Conservation (phyloP, 23 red algal genomes). For the Gracilaria gracilis region DNA sequence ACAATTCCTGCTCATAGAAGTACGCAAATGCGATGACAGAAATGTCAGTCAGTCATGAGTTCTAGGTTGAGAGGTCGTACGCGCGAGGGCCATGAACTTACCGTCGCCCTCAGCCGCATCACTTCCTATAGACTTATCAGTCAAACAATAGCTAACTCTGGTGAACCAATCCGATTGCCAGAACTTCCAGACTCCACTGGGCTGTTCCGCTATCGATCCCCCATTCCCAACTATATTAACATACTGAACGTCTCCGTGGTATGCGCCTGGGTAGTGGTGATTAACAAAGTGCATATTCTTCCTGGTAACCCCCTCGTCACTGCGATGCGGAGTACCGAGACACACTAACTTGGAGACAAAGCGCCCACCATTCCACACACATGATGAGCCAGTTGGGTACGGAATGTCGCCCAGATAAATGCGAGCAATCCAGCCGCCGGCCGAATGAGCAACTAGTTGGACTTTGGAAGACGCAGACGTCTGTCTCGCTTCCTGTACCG, state of each 20-base stretch:
- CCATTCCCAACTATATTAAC: conserved; percentile 64
- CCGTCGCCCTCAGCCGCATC: conserved; percentile 59
- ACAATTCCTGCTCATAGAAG: conserved; percentile 61
- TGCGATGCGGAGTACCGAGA: conserved; percentile 81
- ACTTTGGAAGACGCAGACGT: conserved; percentile 9
- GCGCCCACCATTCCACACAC: conserved; percentile 55
- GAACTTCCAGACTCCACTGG: conserved; percentile 26
- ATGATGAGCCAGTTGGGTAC: conserved; percentile 32
- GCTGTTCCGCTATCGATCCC: background rate
- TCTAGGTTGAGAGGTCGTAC: background rate
- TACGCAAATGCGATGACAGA: no score
- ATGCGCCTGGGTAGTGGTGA: conserved; percentile 49
- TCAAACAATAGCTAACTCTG: conserved; percentile 70
- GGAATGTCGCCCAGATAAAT: conserved; percentile 74
- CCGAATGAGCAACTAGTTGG: conserved; percentile 81
- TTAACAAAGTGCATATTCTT: conserved; percentile 86
- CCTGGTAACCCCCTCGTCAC: conserved; percentile 56
- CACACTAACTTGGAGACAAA: conserved; percentile 61
- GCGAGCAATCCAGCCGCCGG: conserved; percentile 82
- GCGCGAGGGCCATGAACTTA: background rate
- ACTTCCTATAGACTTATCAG: conserved; percentile 22
- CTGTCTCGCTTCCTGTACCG: conserved; percentile 30
- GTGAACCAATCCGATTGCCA: conserved; percentile 66
- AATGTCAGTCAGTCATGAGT: no score
- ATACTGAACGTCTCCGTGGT: conserved; percentile 52